phyloP scores from a whole-genome alignment of 331 rosid genomes.

The Spiraea crenata region DNA sequence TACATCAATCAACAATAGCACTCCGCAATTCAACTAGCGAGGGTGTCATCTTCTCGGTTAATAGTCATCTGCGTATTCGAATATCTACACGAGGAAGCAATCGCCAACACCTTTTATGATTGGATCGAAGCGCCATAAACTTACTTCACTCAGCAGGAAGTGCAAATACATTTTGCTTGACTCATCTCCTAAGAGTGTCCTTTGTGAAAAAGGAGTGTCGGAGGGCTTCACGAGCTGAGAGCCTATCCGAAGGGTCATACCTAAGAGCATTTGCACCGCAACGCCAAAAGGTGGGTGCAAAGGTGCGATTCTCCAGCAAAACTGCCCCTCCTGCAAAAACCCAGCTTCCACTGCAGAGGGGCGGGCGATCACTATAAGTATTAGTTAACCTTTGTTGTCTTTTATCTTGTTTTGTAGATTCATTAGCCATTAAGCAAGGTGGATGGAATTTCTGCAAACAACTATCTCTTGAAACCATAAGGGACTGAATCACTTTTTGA shows the following conservation, averaged over 20 bases:
- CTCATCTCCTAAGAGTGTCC: conserved; percentile 56
- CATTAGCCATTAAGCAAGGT: no score
- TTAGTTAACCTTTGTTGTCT: no score
- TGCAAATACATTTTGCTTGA: not conserved
- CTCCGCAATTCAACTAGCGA: not conserved
- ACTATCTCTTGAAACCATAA: no score
- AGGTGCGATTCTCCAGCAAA: no score
- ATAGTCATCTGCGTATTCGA: not conserved
- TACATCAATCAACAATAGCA: not conserved
- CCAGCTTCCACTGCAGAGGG: no score
- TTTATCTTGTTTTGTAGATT: no score
- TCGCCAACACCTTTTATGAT: not conserved
- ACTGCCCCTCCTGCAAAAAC: no score
- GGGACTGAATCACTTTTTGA: no score
- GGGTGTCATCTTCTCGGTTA: not conserved
- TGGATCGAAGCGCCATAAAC: not conserved
- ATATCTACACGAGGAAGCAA: not conserved
- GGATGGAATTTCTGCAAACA: no score
- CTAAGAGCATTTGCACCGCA: conserved; percentile 18
- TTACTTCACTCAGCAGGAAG: not conserved
- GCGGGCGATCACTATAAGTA: no score
- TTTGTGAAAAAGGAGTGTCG: conserved; percentile 71
- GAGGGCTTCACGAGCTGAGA: conserved; percentile 75
- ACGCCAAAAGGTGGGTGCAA: no score
- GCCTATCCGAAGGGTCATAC: conserved; percentile 68